Base-by-base conservation (phyloP, 352 stramenopile species). In the Pythium folliculosum region DNA sequence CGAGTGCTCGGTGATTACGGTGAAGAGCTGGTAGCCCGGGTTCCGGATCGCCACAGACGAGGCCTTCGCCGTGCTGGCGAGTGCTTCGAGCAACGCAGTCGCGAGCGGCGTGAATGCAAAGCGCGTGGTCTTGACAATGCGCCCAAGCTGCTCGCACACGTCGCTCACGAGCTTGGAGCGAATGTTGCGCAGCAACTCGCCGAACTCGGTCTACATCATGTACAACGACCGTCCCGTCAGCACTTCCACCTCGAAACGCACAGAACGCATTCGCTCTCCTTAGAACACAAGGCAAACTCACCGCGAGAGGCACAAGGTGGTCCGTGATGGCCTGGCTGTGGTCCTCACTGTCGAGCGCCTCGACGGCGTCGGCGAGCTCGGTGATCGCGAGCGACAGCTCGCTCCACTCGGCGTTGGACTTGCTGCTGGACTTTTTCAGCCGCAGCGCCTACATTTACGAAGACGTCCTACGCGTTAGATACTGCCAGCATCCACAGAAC, bases 81-180 rank as follows among this genome's bases (percentile, higher is more conserved):
- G 75, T 32, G 80, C 63, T 5, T 74, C 65, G 13, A 93, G 60
- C 47, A 93, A 38, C 32, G 67, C 69, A n/a, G 89, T 90, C 35
- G 85, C 82, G 30, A 91, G 63, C 2, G 86, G 77, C 50, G 68
- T 55, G 54, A 90, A 90, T 30, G 85, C 75, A 61, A 48, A 49
- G n/a, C 57, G 72, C 25, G 73, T 80, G 14, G 73, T 77, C 23
- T 72, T 73, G 2, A 89, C 70, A 21, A 92, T 84, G 21, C 82
- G 75, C 27, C 67, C 50, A 37, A 92, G 59, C 61, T 74, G 48
- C 17, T 71, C 64, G 56, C 84, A 92, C 54, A 76, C 70, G 16
- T 89, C 70, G 21, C 66, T 76, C 13, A 90, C 82, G 30, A 88
- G 69, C 32, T 76, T 87, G 22, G 82, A 90, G 5, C 80, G 69